Conservation (phyloP, 2,329 filamentous ascomycete genomes). For the Coniosporium tulheliwenetii region DNA sequence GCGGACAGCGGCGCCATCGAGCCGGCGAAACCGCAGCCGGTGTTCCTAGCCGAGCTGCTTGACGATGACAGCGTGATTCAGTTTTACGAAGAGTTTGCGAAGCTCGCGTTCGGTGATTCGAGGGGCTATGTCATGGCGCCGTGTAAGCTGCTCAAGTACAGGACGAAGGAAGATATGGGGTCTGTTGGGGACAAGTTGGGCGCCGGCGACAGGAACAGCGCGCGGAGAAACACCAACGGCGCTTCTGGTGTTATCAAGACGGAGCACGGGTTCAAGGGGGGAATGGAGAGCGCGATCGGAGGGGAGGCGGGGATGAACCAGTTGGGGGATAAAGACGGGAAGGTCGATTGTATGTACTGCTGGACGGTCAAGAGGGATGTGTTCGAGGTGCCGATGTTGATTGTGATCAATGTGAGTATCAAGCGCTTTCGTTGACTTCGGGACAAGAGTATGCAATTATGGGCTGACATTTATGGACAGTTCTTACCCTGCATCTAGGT, state of each 20-base stretch:
- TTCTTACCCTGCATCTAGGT: background rate
- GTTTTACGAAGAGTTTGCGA: slow-evolving; percentile 91
- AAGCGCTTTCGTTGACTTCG: background rate
- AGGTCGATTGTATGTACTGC: slow-evolving; percentile 88
- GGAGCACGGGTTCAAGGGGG: background rate
- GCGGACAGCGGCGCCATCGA: slow-evolving; percentile 11
- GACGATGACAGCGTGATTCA: slow-evolving; percentile 88
- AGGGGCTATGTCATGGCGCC: slow-evolving; percentile 69
- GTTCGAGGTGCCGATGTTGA: slow-evolving; percentile 97
- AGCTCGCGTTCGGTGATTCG: slow-evolving; percentile 82
- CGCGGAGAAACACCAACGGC: slow-evolving; percentile 6
- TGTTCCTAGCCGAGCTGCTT: slow-evolving; percentile 82
- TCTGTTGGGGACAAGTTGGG: slow-evolving; percentile 32
- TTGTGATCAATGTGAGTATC: slow-evolving; percentile 85
- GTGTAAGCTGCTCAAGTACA: slow-evolving; percentile 82
- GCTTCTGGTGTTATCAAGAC: slow-evolving; percentile 2
- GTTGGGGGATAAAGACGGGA: slow-evolving; percentile 67
- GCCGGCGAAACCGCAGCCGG: slow-evolving; percentile 47
- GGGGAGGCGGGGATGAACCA: slow-evolving; percentile 67
- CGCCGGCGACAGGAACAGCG: slow-evolving; percentile 15
- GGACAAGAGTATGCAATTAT: background rate
- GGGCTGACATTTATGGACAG: background rate
- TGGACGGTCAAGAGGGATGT: slow-evolving; percentile 96
- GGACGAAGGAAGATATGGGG: slow-evolving; percentile 44
- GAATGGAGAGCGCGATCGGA: slow-evolving; percentile 17